phyloP scores from a whole-genome alignment of 371 early-diverging fungal genomes.

The Mortierella sp. region DNA sequence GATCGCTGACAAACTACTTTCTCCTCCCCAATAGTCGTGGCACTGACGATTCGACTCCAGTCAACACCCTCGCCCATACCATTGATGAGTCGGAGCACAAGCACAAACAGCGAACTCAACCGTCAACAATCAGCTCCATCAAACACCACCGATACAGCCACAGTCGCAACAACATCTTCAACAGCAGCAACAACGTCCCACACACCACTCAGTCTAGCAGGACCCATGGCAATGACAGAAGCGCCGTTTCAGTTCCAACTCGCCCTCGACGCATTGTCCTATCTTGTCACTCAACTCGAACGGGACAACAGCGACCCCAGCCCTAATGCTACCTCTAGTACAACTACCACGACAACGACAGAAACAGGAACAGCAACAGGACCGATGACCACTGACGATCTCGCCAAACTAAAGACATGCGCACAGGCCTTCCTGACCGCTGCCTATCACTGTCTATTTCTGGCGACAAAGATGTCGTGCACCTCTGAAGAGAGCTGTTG shows the following conservation, averaged over 20 bases:
- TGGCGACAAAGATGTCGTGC: conserved; percentile 17
- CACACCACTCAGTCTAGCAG: background rate
- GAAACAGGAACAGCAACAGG: background rate
- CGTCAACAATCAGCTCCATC: background rate
- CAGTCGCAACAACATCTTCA: background rate
- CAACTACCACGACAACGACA: background rate
- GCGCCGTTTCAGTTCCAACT: conserved; percentile 15
- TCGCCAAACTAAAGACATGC: conserved; percentile 12
- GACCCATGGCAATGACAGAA: background rate
- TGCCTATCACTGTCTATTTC: conserved; percentile 18
- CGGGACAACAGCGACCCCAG: background rate
- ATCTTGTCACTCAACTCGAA: conserved; percentile 19
- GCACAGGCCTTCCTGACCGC: conserved; percentile 23
- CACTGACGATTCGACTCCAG: conserved; percentile 17
- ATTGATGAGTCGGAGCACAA: background rate
- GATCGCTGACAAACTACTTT: background rate
- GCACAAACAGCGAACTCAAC: background rate
- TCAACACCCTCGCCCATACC: background rate
- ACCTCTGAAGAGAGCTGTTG: conserved; percentile 29
- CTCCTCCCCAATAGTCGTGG: background rate
- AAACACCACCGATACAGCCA: background rate
- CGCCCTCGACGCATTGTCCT: conserved; percentile 18
- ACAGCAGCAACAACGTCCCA: background rate
- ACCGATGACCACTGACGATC: conserved; percentile 9
- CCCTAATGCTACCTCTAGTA: background rate